A percentile compares a stretch with the other conserved stretches of the same genome.
Evolutionary conservation across 306 rosid genomes (phyloP).

Genomic region (Cicer bijugum): DNA sequence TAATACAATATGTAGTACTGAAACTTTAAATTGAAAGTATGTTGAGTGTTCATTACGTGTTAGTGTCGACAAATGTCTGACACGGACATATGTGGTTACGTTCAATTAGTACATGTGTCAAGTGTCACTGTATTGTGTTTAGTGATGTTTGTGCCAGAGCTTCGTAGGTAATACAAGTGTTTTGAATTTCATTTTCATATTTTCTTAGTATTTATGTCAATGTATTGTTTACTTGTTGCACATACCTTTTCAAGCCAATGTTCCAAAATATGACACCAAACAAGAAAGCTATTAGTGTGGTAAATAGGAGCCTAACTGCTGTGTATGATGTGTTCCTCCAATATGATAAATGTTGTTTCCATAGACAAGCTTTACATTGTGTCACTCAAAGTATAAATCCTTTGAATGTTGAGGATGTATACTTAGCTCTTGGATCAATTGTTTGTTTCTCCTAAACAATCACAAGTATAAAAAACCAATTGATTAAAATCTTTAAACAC

Average conservation of each 20-base stretch:
- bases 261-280: conserved; percentile 57
- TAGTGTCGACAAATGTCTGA: too few relatives aligned
- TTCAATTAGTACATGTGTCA: too few relatives aligned
- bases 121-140: too few relatives aligned
- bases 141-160: too few relatives aligned
- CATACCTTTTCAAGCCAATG: conserved; percentile 53
- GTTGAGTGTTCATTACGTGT: too few relatives aligned
- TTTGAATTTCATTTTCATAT: conserved; percentile 6
- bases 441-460: conserved; percentile 52
- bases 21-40: too few relatives aligned
- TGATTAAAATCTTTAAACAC: conserved; percentile 24
- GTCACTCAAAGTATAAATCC: conserved; percentile 48
- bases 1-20: too few relatives aligned
- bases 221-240: conserved; percentile 1
- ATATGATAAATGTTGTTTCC: conserved; percentile 59
- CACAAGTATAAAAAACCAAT: conserved; percentile 12
- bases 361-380: conserved; percentile 52
- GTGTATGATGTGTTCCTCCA: conserved; percentile 58
- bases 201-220: neutral
- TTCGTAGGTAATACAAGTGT: neutral
- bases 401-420: conserved; percentile 46
- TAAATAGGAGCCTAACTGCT: conserved; percentile 54
- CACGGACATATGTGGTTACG: too few relatives aligned
- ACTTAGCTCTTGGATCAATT: conserved; percentile 50
- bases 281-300: conserved; percentile 51